Evolutionary conservation across 2,329 filamentous ascomycete species (phyloP), one percentile per base, ranked within the genome.

Genomic region (Trichophyton benhamiae): DNA sequence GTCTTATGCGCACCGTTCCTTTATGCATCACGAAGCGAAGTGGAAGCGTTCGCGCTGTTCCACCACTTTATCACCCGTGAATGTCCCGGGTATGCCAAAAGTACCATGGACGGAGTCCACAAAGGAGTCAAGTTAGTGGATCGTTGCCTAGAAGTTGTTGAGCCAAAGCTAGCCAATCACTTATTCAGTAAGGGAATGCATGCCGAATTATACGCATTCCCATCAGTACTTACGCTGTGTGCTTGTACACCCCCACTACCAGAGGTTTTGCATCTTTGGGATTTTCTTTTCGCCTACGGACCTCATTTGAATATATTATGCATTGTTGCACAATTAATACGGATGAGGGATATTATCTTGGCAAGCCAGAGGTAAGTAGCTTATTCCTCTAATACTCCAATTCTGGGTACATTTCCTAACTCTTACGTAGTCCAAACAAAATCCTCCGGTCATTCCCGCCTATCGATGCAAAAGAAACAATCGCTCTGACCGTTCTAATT

Each of bases 31-130:
- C 86, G 91, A 62, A 96, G 90, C 72, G 94, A 99, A 76, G 87
- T 91, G 5, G 91, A 99, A 76, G 94, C 94, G 1, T 99, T 95
- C 68, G 87, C 89, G 3, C 87, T 91, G 1, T 96, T 99, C 69
- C 86, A 95, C 71, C 86, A 85, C 49, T 87, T 96, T 65, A 84
- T 99, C 65, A 95, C 90, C 1, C 80, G 82, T 61, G 92, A 97
- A 73, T 91, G 89, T 66, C 94, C 94, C 0, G 91, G 89, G 1
- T 99, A 99, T 74, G 92, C 97, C 63, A 85, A 91, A 27, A 91
- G 92, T 27, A 91, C 91, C 64, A 96, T 99, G 91, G 91, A 96
- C 67, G 94, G 94, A 57, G 94, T 99, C 5, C 94, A 99, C 75
- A 88, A 87, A 68, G 94, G 94, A 0, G 81, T 99, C 11, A 87